phyloP scores from a whole-genome alignment of 345 rosid species.

The Combretum micranthum region DNA sequence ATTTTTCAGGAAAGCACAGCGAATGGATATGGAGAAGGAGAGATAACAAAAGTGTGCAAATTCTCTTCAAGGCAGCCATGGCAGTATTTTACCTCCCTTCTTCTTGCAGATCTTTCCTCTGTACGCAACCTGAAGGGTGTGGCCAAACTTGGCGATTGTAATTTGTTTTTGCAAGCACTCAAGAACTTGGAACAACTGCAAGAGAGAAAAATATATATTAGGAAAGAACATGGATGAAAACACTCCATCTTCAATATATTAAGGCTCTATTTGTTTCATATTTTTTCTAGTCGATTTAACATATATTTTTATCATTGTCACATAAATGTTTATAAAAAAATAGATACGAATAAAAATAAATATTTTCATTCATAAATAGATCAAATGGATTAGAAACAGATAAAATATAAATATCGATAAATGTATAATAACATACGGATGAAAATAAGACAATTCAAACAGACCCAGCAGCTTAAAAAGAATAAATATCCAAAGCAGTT shows the following conservation, averaged over 20 bases:
- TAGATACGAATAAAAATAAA: no score
- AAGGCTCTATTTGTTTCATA: no score
- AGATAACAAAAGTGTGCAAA: neutral
- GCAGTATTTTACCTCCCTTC: slow-evolving; percentile 56
- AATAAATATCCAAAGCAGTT: no score
- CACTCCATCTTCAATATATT: neutral
- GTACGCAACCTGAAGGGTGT: slow-evolving; percentile 70
- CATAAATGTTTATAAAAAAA: no score
- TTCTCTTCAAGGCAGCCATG: no score
- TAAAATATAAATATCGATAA: no score
- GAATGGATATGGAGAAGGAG: neutral
- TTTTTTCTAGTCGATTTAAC: no score
- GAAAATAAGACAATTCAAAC: no score
- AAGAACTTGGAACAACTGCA: slow-evolving; percentile 52
- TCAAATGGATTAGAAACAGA: no score
- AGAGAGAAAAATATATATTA: slow-evolving; percentile 17
- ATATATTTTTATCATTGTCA: no score
- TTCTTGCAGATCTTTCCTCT: slow-evolving; percentile 81
- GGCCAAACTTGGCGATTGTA: slow-evolving; percentile 51
- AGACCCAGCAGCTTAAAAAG: neutral
- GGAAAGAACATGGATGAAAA: slow-evolving; percentile 5
- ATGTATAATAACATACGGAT: no score
- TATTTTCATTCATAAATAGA: no score
- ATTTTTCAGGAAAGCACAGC: neutral
- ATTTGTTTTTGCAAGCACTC: slow-evolving; percentile 55